Evolutionary conservation across 176 grass and related monocot species (phyloP).

Genomic region (Neostapfia colusana): DNA sequence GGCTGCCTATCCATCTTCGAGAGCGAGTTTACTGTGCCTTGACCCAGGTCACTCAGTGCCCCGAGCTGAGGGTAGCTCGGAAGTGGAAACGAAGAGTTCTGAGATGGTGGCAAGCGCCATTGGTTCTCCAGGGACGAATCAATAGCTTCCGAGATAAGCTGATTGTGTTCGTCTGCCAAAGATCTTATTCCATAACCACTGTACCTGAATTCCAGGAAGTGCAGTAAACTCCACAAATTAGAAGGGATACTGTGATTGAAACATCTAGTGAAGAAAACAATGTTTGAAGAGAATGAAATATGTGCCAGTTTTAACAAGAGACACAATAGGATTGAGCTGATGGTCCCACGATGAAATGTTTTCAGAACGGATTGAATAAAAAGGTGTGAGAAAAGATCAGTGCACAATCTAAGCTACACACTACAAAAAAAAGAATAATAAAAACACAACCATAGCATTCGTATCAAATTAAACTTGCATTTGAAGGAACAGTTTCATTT

Average conservation of each 20-base stretch:
- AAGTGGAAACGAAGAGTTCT: slow-evolving; percentile 37
- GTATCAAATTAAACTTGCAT: neutral
- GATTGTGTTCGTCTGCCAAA: slow-evolving; percentile 57
- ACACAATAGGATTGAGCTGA: neutral
- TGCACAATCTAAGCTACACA: neutral
- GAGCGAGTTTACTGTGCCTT: slow-evolving; percentile 28
- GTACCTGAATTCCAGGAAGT: slow-evolving; percentile 35
- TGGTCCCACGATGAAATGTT: neutral
- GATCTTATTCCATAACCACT: slow-evolving; percentile 51
- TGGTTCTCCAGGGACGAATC: slow-evolving; percentile 47
- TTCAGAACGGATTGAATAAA: neutral
- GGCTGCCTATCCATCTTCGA: slow-evolving; percentile 50
- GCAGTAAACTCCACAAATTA: neutral
- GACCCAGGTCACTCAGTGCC: slow-evolving; percentile 34
- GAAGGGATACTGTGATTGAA: neutral
- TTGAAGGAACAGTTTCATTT: neutral
- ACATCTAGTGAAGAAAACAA: neutral
- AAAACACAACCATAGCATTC: neutral
- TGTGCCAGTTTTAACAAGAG: neutral
- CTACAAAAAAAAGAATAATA: too few relatives aligned
- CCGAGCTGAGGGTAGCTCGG: slow-evolving; percentile 47
- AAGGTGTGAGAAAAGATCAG: neutral
- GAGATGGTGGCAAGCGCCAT: slow-evolving; percentile 46
- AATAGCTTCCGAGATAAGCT: slow-evolving; percentile 58
- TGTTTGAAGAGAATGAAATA: neutral